phyloP scores from a whole-genome alignment of 768 basidiomycete species.

The Leccinum variicolor region DNA sequence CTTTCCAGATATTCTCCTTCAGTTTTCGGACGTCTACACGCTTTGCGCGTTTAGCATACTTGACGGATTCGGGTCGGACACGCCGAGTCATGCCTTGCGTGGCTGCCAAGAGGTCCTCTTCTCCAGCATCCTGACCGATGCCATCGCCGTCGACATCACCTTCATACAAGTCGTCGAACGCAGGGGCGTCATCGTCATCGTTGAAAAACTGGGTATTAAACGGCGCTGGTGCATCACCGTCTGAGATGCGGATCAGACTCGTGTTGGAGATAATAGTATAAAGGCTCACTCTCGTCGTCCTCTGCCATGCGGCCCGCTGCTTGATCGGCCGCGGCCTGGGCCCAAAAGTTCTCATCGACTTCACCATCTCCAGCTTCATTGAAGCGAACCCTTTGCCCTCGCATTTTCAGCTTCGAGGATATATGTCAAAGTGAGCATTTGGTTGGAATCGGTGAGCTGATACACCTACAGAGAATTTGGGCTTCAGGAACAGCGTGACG shows the following conservation, averaged over 20 bases:
- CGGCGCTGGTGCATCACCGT: slow-evolving; percentile 56
- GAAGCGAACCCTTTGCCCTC: slow-evolving; percentile 57
- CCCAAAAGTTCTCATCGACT: slow-evolving; percentile 97
- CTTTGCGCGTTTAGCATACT: slow-evolving; percentile 94
- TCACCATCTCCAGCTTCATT: slow-evolving; percentile 76
- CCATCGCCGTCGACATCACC: slow-evolving; percentile 50
- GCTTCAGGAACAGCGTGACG: slow-evolving; percentile 91
- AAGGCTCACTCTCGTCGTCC: slow-evolving; percentile 60
- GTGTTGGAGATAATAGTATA: background rate
- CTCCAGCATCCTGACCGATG: slow-evolving; percentile 55
- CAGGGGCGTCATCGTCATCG: slow-evolving; percentile 81
- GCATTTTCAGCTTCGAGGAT: slow-evolving; percentile 74
- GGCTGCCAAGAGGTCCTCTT: slow-evolving; percentile 84
- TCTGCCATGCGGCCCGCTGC: slow-evolving; percentile 54
- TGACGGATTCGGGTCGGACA: slow-evolving; percentile 82
- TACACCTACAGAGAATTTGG: slow-evolving; percentile 80
- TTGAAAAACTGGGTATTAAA: slow-evolving; percentile 98
- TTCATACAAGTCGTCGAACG: slow-evolving; percentile 55
- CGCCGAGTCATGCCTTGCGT: slow-evolving; percentile 76
- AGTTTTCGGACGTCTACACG: slow-evolving; percentile 94
- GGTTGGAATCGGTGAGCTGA: background rate
- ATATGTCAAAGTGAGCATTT: slow-evolving; percentile 2
- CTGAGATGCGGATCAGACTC: slow-evolving; percentile 20
- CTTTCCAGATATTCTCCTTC: slow-evolving; percentile 98
- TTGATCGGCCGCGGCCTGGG: slow-evolving; percentile 86